Percentiles rank a stretch among this genome's conserved stretches.
Conservation (phyloP, 345 rosid species). For the Erucastrum elatum region DNA sequence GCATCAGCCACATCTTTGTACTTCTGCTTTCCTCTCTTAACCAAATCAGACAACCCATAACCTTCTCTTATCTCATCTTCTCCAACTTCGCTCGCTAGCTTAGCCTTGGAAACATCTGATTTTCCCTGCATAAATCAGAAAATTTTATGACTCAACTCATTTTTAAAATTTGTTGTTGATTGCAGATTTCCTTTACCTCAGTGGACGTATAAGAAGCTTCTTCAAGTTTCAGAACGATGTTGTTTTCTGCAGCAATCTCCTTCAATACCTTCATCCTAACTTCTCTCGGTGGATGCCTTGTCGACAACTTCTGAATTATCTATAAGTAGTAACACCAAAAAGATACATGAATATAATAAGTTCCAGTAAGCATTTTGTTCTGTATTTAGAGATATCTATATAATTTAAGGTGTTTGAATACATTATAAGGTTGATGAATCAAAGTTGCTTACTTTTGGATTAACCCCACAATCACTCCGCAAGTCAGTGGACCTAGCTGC, state of each 20-base stretch:
- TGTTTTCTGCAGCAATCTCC: constrained; percentile 69
- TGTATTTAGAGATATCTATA: not conserved
- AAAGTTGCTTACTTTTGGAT: constrained; percentile 49
- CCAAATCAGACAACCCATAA: constrained; percentile 34
- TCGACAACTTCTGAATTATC: constrained; percentile 45
- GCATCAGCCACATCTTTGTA: constrained; percentile 92
- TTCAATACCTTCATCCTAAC: constrained; percentile 59
- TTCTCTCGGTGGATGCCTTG: constrained; percentile 53
- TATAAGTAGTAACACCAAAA: constrained; percentile 11
- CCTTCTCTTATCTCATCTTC: constrained; percentile 29
- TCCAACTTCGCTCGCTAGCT: constrained; percentile 13
- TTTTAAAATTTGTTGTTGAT: not conserved
- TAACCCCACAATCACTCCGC: constrained; percentile 75
- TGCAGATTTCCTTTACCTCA: constrained; percentile 48
- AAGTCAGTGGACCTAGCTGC: constrained; percentile 73
- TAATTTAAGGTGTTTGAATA: not conserved
- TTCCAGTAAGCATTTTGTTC: constrained; percentile 12
- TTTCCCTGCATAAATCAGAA: constrained; percentile 42
- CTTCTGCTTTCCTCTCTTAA: constrained; percentile 45
- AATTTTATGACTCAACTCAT: not conserved
- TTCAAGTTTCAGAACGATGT: constrained; percentile 54
- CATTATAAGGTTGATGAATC: constrained; percentile 13
- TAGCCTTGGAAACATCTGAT: constrained; percentile 28
- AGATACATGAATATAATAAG: not conserved
- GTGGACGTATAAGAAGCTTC: constrained; percentile 35